phyloP scores from a whole-genome alignment of 306 rosid genomes.

The Arachis hypogaea region DNA sequence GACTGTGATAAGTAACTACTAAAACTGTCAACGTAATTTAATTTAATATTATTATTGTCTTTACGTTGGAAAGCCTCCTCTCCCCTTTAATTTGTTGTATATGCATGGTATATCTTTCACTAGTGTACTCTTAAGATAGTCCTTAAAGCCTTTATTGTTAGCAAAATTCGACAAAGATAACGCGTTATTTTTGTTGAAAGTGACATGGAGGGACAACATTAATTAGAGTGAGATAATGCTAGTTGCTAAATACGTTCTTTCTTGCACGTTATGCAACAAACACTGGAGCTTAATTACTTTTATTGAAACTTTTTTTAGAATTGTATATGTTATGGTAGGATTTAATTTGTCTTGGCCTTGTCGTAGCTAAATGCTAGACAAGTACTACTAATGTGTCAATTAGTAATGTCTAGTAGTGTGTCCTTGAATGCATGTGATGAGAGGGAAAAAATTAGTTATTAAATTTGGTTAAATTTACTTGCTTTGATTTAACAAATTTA shows the following conservation, averaged over 20 bases:
- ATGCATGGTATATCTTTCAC: no score
- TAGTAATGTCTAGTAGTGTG: no score
- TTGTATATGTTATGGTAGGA: no score
- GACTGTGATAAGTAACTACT: conserved; percentile 27
- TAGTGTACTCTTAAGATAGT: background rate
- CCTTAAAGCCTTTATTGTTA: conserved; percentile 20
- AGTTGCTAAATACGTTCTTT: conserved; percentile 13
- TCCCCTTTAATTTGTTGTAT: background rate
- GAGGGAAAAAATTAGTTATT: no score
- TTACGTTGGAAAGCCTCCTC: conserved; percentile 1
- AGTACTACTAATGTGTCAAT: no score
- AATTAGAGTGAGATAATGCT: background rate
- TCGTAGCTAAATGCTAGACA: no score
- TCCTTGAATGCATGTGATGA: no score
- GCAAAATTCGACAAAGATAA: conserved; percentile 16
- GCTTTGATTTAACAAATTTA: no score
- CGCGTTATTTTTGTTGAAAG: conserved; percentile 35
- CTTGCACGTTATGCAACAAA: conserved; percentile 37
- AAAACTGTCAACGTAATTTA: conserved; percentile 23
- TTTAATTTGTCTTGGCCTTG: no score
- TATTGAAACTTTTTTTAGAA: background rate
- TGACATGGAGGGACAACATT: conserved; percentile 26
- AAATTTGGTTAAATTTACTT: no score
- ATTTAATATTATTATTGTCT: conserved; percentile 19
- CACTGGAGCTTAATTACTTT: conserved; percentile 8